A percentile compares a stretch with the other conserved stretches of the same genome.
phyloP scores from a whole-genome alignment of 176 grass and related monocot genomes.

The Aegilops longissima region DNA sequence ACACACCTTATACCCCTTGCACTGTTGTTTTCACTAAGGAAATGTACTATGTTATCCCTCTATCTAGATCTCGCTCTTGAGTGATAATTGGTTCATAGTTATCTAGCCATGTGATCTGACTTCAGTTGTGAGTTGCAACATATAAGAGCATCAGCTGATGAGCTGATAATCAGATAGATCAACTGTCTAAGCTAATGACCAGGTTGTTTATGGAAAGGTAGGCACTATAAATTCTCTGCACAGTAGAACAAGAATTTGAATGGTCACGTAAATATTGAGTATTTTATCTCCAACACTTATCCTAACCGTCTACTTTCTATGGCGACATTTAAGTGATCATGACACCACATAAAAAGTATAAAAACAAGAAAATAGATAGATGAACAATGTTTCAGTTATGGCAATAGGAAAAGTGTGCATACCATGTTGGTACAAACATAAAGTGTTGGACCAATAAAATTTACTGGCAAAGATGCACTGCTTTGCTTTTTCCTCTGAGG shows the following conservation, averaged over 20 bases:
- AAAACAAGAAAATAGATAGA: constrained; percentile 8
- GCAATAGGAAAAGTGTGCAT: constrained; percentile 21
- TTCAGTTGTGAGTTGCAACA: not conserved
- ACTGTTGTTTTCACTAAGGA: not conserved
- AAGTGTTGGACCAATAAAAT: constrained; percentile 90
- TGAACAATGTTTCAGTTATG: not conserved
- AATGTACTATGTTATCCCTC: not conserved
- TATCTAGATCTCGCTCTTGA: not conserved
- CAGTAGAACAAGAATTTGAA: not conserved
- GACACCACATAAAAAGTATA: not conserved
- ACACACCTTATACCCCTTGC: not conserved
- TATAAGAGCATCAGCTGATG: not conserved
- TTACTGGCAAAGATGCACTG: constrained; percentile 82
- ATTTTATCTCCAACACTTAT: not conserved
- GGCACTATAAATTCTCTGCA: not conserved
- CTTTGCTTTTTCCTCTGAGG: constrained; percentile 83
- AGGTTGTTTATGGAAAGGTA: not conserved
- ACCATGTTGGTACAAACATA: constrained; percentile 93
- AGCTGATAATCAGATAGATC: not conserved
- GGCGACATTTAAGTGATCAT: not conserved
- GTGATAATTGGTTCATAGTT: not conserved
- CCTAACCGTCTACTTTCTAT: not conserved
- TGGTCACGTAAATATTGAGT: not conserved
- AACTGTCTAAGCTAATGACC: not conserved
- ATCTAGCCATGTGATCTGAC: not conserved